phyloP scores from a whole-genome alignment of 2,329 filamentous ascomycete genomes.

The Aspergillus alliaceus region DNA sequence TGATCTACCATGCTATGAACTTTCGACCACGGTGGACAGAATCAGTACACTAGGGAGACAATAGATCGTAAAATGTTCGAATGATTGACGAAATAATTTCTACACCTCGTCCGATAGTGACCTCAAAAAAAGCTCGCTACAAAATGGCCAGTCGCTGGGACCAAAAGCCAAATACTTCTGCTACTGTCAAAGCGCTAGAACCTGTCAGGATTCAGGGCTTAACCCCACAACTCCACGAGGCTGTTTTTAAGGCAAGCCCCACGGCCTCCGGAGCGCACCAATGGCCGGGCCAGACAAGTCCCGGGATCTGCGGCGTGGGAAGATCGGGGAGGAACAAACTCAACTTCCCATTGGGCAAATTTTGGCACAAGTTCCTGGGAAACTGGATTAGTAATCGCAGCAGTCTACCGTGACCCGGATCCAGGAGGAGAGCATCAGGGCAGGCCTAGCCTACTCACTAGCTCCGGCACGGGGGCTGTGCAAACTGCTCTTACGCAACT shows the following conservation, averaged over 20 bases:
- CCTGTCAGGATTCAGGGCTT: slow-evolving; percentile 21
- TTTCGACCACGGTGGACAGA: neutral
- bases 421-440: neutral
- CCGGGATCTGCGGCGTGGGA: slow-evolving; percentile 19
- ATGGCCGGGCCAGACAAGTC: slow-evolving; percentile 1
- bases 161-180: neutral
- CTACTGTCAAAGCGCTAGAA: slow-evolving; percentile 8
- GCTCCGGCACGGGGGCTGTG: slow-evolving; percentile 28
- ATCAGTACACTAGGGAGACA: neutral
- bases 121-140: too few species aligned
- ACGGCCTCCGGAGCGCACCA: slow-evolving; percentile 8
- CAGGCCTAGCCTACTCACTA: slow-evolving; percentile 21
- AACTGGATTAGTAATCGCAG: slow-evolving; percentile 13
- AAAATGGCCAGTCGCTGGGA: too few species aligned
- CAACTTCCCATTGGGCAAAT: neutral
- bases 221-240: slow-evolving; percentile 26
- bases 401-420: neutral
- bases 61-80: too few species aligned
- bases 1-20: neutral
- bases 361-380: slow-evolving; percentile 16
- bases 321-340: slow-evolving; percentile 17
- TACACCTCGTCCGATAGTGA: too few species aligned
- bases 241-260: slow-evolving; percentile 20
- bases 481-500: slow-evolving; percentile 28
- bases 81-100: too few species aligned